Evolutionary conservation across 805 yeast genomes (phyloP).

Genomic region (Pichia sporocuriosa): DNA sequence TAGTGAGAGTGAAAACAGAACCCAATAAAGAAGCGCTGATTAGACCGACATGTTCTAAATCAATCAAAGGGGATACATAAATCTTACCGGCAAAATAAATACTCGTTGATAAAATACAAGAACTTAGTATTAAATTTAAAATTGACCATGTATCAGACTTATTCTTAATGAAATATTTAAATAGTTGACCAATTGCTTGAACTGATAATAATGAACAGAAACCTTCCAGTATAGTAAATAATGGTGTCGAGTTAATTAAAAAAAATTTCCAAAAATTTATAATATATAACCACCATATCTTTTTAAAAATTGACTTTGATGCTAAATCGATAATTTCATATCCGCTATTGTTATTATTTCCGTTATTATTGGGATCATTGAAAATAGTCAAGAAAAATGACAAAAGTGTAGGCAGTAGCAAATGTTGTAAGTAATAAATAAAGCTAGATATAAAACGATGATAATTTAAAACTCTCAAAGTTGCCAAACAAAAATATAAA

Average conservation of each 20-base stretch:
- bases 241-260: constrained; percentile 76
- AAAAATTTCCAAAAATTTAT: constrained; percentile 66
- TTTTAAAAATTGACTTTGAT: constrained; percentile 12
- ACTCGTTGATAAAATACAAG: constrained; percentile 68
- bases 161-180: constrained; percentile 55
- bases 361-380: too few species aligned
- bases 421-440: constrained; percentile 74
- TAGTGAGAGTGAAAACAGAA: constrained; percentile 69
- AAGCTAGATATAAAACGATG: constrained; percentile 39
- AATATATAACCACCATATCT: constrained; percentile 32
- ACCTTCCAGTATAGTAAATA: constrained; percentile 87
- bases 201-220: constrained; percentile 86
- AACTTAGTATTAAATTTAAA: constrained; percentile 61
- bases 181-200: constrained; percentile 83
- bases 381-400: constrained; percentile 60
- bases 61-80: constrained; percentile 63
- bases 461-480: constrained; percentile 52
- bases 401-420: constrained; percentile 73
- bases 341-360: constrained; percentile 2
- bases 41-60: constrained; percentile 52
- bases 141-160: constrained; percentile 78
- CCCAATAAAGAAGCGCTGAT: constrained; percentile 81
- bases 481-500: constrained; percentile 65
- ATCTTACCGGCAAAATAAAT: constrained; percentile 76
- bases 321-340: not conserved